phyloP scores from a whole-genome alignment of 176 grass and related monocot species.

The Ananas comosus region DNA sequence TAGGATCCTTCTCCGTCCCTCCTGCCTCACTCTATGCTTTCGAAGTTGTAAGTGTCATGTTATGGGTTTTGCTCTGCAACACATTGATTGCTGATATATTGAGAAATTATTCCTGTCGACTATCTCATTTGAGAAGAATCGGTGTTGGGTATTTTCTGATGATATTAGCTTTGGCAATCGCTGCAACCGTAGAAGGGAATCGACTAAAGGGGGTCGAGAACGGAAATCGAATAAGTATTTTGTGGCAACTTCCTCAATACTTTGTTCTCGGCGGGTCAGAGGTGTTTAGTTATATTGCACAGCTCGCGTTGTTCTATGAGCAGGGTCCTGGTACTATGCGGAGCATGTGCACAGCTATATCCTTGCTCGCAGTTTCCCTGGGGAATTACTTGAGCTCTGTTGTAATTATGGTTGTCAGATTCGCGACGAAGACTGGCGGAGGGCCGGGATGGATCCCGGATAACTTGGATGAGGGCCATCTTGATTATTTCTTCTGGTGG shows the following conservation, averaged over 20 bases:
- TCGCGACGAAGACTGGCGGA: conserved; percentile 11
- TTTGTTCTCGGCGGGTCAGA: conserved; percentile 56
- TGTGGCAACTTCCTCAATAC: conserved; percentile 65
- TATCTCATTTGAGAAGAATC: conserved; percentile 59
- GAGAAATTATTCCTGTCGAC: conserved; percentile 23
- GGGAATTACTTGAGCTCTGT: conserved; percentile 80
- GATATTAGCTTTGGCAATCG: conserved; percentile 33
- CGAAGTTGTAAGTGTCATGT: conserved; percentile 51
- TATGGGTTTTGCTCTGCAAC: conserved; percentile 47
- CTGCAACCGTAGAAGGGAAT: conserved; percentile 48
- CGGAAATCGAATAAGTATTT: conserved; percentile 32
- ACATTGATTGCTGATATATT: conserved; percentile 34
- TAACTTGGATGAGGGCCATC: conserved; percentile 60
- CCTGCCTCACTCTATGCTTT: conserved; percentile 53
- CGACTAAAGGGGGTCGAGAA: conserved; percentile 26
- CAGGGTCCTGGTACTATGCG: conserved; percentile 56
- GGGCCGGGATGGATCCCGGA: conserved; percentile 53
- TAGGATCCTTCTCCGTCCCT: conserved; percentile 40
- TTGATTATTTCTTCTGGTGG: conserved; percentile 73
- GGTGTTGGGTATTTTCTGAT: conserved; percentile 53
- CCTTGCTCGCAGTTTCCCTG: conserved; percentile 55
- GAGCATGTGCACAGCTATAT: conserved; percentile 54
- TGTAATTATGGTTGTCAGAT: conserved; percentile 29
- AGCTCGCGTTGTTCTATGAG: conserved; percentile 68
- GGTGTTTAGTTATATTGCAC: conserved; percentile 69